A percentile compares a stretch with the other conserved stretches of the same genome.
phyloP scores from a whole-genome alignment of 306 rosid species.

The Ammopiptanthus mongolicus region DNA sequence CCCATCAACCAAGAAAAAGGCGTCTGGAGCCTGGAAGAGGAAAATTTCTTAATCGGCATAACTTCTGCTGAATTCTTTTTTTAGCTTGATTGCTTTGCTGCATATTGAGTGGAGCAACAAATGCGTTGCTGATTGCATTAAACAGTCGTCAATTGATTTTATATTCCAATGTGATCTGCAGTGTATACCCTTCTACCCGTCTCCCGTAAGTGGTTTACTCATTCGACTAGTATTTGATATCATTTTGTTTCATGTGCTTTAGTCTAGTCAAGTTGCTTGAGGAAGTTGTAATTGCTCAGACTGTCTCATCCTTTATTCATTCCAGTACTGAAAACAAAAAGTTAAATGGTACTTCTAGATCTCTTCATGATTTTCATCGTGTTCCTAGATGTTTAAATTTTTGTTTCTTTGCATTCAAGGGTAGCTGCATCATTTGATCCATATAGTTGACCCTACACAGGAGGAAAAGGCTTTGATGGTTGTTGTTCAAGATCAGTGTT shows the following conservation, averaged over 20 bases:
- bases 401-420: neutral
- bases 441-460: too few species aligned
- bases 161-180: conserved; percentile 28
- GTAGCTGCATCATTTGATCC: neutral
- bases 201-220: conserved; percentile 11
- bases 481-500: too few species aligned
- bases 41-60: conserved; percentile 23
- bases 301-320: conserved; percentile 23
- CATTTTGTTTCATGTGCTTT: conserved; percentile 18
- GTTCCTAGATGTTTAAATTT: neutral
- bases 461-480: too few species aligned
- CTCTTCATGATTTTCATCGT: neutral
- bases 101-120: conserved; percentile 31
- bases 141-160: conserved; percentile 20
- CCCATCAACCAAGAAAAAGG: conserved; percentile 30
- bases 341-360: conserved; percentile 15
- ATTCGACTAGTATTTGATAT: conserved; percentile 26
- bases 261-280: conserved; percentile 28
- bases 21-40: conserved; percentile 18
- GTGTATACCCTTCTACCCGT: conserved; percentile 22
- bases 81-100: conserved; percentile 31
- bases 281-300: conserved; percentile 43
- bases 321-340: conserved; percentile 19
- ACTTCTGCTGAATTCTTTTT: conserved; percentile 37
- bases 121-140: conserved; percentile 20